These are phyloP conservation scores for Phaeomoniella chlamydospora DNA, from an alignment of 2,329 filamentous ascomycete genomes.

Conservation along the genomic window DNA sequence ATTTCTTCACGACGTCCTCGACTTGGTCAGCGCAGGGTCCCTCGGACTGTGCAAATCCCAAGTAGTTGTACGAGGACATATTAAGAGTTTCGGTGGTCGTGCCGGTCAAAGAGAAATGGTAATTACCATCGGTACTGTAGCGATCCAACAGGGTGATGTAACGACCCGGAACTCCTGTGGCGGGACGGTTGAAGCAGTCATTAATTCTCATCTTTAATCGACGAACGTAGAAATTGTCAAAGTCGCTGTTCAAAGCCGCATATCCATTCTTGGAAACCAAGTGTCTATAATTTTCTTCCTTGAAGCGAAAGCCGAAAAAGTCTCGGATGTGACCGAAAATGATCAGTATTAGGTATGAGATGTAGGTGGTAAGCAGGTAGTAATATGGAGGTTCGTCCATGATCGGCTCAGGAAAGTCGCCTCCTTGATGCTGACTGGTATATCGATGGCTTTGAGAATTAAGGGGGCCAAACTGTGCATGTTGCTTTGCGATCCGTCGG, in stretches of 20 bases:
- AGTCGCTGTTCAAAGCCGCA: slow-evolving; percentile 90
- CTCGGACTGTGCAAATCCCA: slow-evolving; percentile 94
- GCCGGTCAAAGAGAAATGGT: slow-evolving; percentile 75
- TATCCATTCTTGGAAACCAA: slow-evolving; percentile 77
- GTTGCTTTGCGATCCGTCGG: slow-evolving; percentile 57
- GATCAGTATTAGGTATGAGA: slow-evolving; percentile 93
- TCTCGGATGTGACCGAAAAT: slow-evolving; percentile 90
- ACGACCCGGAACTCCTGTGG: slow-evolving; percentile 83
- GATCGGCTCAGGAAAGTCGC: slow-evolving; percentile 64
- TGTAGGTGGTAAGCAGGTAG: slow-evolving; percentile 93
- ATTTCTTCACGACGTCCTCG: slow-evolving; percentile 71
- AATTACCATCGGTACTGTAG: slow-evolving; percentile 80
- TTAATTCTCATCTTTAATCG: slow-evolving; percentile 88
- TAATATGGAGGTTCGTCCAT: slow-evolving; percentile 96
- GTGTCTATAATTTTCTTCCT: slow-evolving; percentile 71
- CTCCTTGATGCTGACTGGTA: slow-evolving; percentile 73
- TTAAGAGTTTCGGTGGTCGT: slow-evolving; percentile 91
- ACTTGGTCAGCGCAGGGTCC: slow-evolving; percentile 90
- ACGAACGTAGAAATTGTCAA: slow-evolving; percentile 95
- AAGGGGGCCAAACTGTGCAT: slow-evolving; percentile 85
- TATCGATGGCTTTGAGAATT: slow-evolving; percentile 71
- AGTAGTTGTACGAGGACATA: slow-evolving; percentile 99
- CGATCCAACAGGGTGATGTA: slow-evolving; percentile 90
- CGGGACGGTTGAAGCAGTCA: slow-evolving; percentile 87
- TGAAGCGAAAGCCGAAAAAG: slow-evolving; percentile 95